These are phyloP conservation scores for Hypoxylon sp. DNA, from an alignment of 2,329 filamentous ascomycete genomes.

Conservation along the genomic window DNA sequence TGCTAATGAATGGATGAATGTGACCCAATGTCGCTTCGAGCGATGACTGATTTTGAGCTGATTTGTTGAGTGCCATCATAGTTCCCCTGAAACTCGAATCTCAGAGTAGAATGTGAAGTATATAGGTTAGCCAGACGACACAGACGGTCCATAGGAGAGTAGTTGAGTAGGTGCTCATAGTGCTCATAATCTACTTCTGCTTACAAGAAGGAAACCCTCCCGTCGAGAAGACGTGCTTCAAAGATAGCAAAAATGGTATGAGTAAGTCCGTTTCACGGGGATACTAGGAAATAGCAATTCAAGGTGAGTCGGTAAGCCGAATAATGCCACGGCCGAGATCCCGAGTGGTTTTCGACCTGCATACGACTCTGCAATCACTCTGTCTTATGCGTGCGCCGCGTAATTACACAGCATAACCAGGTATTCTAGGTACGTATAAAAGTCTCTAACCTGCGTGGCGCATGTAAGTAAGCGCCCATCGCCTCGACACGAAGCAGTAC, in stretches of 20 bases:
- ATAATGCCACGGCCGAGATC: conserved; percentile 2
- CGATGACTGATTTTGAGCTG: neutral
- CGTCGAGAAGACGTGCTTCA: too few species aligned
- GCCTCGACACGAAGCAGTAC: neutral
- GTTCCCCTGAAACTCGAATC: neutral
- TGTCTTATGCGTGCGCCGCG: neutral
- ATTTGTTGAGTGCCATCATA: neutral
- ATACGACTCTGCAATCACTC: conserved; percentile 9
- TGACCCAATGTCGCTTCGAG: neutral
- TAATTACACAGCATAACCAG: conserved; percentile 17
- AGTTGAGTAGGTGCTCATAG: neutral
- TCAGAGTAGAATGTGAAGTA: neutral
- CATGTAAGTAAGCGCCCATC: conserved; percentile 19
- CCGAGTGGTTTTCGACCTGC: conserved; percentile 33
- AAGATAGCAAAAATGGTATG: neutral
- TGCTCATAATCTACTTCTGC: neutral
- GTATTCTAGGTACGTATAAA: neutral
- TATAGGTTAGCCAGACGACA: neutral
- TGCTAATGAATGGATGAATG: conserved; percentile 21
- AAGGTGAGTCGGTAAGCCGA: neutral
- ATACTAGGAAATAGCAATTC: neutral
- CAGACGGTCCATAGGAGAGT: neutral
- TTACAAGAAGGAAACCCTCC: neutral
- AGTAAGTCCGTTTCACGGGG: neutral
- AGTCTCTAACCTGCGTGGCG: conserved; percentile 16